Conservation (phyloP, 164 flowering plant species). For the Amborella trichopoda region DNA sequence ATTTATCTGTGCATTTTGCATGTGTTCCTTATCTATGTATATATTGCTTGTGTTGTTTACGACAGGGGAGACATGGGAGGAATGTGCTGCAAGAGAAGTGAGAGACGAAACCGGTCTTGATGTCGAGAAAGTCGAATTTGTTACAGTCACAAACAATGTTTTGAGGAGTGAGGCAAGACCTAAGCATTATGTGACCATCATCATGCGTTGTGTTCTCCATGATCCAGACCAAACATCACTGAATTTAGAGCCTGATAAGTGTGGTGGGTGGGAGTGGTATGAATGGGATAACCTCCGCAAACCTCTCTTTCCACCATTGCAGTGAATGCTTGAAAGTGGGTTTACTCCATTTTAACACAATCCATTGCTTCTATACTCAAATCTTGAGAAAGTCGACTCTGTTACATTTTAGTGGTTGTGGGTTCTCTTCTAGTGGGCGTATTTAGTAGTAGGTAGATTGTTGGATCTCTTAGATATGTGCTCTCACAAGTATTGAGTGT, state of each 20-base stretch:
- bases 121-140: constrained; percentile 33
- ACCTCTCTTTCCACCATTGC: constrained; percentile 53
- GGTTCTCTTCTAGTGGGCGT: no score
- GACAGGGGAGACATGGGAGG: constrained; percentile 82
- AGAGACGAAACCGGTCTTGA: constrained; percentile 80
- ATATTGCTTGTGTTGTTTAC: no score
- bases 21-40: no score
- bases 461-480: no score
- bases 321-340: constrained; percentile 31
- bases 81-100: constrained; percentile 71
- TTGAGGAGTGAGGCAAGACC: constrained; percentile 34
- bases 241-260: constrained; percentile 65
- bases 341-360: constrained; percentile 63
- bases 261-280: constrained; percentile 91
- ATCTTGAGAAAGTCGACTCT: no score
- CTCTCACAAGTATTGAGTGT: no score
- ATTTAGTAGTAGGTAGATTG: no score
- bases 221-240: constrained; percentile 38
- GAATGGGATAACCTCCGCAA: constrained; percentile 57
- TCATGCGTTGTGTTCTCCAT: constrained; percentile 28
- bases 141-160: constrained; percentile 60
- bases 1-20: no score
- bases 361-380: no score
- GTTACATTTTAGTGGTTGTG: no score
- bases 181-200: constrained; percentile 37